Evolutionary conservation across 768 basidiomycete genomes (phyloP).

Genomic region (Lyophyllum shimeji): DNA sequence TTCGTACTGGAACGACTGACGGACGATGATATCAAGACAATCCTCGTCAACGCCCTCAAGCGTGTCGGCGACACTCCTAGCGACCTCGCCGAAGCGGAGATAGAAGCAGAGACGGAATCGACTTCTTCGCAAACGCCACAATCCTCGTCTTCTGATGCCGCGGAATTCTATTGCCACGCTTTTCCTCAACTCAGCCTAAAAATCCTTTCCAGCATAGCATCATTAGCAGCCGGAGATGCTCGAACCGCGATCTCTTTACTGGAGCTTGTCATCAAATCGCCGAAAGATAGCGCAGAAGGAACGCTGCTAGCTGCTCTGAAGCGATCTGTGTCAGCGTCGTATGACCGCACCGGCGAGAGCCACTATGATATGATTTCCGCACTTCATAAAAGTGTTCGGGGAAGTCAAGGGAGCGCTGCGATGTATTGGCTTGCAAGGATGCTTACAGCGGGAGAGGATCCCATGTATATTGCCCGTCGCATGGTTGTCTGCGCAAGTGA

Average conservation of each 20-base stretch:
- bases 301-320: constrained; percentile 57
- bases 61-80: constrained; percentile 16
- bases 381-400: constrained; percentile 81
- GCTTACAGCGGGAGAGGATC: constrained; percentile 80
- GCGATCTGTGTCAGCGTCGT: constrained; percentile 62
- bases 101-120: constrained; percentile 1
- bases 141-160: constrained; percentile 17
- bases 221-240: constrained; percentile 68
- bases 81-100: background rate
- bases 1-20: constrained; percentile 70
- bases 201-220: constrained; percentile 47
- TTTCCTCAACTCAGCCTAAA: constrained; percentile 44
- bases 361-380: constrained; percentile 84
- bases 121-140: constrained; percentile 10
- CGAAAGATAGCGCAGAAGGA: constrained; percentile 38
- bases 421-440: constrained; percentile 89
- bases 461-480: constrained; percentile 70
- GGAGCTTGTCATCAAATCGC: constrained; percentile 60
- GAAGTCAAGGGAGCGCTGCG: constrained; percentile 73
- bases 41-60: constrained; percentile 56
- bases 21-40: constrained; percentile 55
- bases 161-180: constrained; percentile 9
- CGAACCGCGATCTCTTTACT: constrained; percentile 76
- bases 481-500: constrained; percentile 83
- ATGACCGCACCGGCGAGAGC: constrained; percentile 75